Evolutionary conservation across 139 green algal species (phyloP).

Genomic region (Volvox reticuliferus): DNA sequence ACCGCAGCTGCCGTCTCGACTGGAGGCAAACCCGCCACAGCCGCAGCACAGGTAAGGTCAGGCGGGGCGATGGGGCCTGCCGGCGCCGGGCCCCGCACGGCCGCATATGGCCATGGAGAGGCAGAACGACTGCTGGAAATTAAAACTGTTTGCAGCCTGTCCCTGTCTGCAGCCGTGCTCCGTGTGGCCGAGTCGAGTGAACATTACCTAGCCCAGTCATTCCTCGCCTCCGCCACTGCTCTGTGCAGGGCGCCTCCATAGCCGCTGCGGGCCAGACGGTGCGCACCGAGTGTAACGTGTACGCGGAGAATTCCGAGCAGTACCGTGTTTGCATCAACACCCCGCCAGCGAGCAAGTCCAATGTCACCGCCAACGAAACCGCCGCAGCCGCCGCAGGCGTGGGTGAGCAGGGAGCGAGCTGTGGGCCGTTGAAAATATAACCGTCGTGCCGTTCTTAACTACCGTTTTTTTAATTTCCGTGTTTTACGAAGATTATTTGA

Average conservation of each 20-base stretch:
- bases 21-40: constrained; percentile 14
- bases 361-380: neutral
- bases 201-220: too few relatives aligned
- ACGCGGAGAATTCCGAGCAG: constrained; percentile 16
- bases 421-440: too few relatives aligned
- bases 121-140: too few relatives aligned
- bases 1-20: constrained; percentile 33
- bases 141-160: too few relatives aligned
- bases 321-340: constrained; percentile 36
- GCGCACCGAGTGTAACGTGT: constrained; percentile 15
- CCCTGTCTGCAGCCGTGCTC: too few relatives aligned
- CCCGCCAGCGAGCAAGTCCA: neutral
- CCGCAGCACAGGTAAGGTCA: neutral
- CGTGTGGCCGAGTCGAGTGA: too few relatives aligned
- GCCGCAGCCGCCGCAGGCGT: constrained; percentile 10
- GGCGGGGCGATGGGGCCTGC: too few relatives aligned
- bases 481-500: too few relatives aligned
- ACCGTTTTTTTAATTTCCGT: too few relatives aligned
- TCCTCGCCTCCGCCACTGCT: neutral
- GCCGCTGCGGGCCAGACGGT: constrained; percentile 8
- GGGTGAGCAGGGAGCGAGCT: neutral
- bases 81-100: too few relatives aligned
- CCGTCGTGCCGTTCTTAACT: too few relatives aligned
- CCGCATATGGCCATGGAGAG: too few relatives aligned
- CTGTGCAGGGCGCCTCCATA: constrained; percentile 12